Evolutionary conservation across 1,284 basidiomycete species (phyloP), one percentile per base, ranked within the genome.

Genomic region (Ceratobasidium sp.): DNA sequence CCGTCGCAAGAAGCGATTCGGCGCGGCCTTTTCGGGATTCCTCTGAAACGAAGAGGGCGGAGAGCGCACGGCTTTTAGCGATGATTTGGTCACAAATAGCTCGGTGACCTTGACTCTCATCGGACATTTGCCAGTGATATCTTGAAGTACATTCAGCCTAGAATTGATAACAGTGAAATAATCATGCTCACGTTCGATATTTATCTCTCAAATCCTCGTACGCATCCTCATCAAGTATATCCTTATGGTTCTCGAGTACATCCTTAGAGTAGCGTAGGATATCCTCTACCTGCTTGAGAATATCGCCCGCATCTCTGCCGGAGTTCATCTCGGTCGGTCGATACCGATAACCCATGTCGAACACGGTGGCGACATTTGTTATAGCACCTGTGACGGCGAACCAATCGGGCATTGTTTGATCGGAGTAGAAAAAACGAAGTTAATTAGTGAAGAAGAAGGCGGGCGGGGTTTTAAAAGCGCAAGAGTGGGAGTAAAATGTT

Each of bases 231-330:
- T 64, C 62, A 2, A 67, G 31, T 14, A 54, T 44, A 17, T 41
- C 65, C 50, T 67, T 67, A n/a, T 67, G 65, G 65, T 67, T 67
- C 31, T 67, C 65, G 29, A 67, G 48, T 7, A 67, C 65, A 27
- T 31, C 41, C 24, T 67, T 67, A 17, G 65, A 44, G n/a, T 36
- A 36, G 3, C 15, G 22, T 9, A 67, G 65, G 24, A 67, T 67
- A 29, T 67, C 53, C n/a, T 67, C 65, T 11, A 67, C 65, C 8
- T 67, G 24, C 27, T 53, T 44, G 29, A 67, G 65, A 24, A 67
- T 22, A 3, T 67, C 50, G 27, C 31, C 51, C 0, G 65, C 65
- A 44, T 53, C 53, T 14, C 9, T n/a, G 19, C 50, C 50, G 31
- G 44, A 22, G 4, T 54, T 31, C 19, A 8, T 27, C 36, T 67